phyloP scores from a whole-genome alignment of 306 rosid genomes.

The Begonia peltatifolia region DNA sequence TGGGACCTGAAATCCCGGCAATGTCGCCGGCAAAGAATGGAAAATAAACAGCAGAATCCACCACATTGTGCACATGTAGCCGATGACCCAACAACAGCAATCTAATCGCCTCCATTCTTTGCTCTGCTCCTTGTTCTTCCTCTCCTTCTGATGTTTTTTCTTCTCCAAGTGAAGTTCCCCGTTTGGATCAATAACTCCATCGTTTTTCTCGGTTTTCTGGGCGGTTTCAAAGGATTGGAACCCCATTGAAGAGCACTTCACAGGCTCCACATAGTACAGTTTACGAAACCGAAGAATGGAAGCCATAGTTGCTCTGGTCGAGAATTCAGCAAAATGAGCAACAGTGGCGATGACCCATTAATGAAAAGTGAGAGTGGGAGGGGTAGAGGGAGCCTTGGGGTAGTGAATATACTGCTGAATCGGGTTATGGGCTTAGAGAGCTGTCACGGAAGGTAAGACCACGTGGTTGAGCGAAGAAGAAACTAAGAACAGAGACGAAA shows the following conservation, averaged over 20 bases:
- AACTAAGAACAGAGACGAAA: slow-evolving; percentile 6
- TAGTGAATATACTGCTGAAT: slow-evolving; percentile 7
- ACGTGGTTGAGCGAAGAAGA: slow-evolving; percentile 16
- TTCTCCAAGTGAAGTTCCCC: slow-evolving; percentile 4
- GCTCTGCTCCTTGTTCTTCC: slow-evolving; percentile 8
- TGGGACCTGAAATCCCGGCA: slow-evolving; percentile 28
- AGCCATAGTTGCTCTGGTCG: slow-evolving; percentile 18
- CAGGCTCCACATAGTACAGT: slow-evolving; percentile 17
- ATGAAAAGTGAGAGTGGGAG: not conserved
- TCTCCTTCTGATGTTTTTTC: slow-evolving; percentile 11
- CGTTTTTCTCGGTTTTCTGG: slow-evolving; percentile 2
- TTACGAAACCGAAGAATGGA: slow-evolving; percentile 27
- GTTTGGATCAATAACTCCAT: not conserved
- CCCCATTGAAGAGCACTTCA: slow-evolving; percentile 18
- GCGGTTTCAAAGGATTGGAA: slow-evolving; percentile 12
- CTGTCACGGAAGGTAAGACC: slow-evolving; percentile 8
- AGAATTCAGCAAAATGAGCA: slow-evolving; percentile 3
- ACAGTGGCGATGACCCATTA: slow-evolving; percentile 15
- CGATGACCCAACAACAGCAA: slow-evolving; percentile 45
- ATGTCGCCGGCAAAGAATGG: slow-evolving; percentile 21
- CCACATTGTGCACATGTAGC: slow-evolving; percentile 47
- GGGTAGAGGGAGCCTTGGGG: not conserved
- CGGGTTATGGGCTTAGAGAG: slow-evolving; percentile 7
- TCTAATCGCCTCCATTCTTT: slow-evolving; percentile 45
- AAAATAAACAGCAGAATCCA: slow-evolving; percentile 47